Percentiles rank a stretch among this genome's conserved stretches.
Conservation (phyloP, 768 basidiomycete genomes). For the Amanita jacksonii region DNA sequence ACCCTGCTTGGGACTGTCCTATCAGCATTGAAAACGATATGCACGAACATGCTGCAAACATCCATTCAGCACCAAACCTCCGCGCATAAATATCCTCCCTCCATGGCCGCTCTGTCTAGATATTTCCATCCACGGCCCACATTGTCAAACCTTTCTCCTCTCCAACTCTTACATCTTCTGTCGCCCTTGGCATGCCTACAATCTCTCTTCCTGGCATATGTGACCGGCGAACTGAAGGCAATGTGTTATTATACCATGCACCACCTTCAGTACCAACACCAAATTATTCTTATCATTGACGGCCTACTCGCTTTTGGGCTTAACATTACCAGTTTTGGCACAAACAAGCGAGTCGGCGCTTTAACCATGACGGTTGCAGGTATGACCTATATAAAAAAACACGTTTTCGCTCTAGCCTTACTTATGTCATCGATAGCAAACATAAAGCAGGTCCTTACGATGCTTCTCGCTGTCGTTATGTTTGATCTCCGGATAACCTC, state of each 20-base stretch:
- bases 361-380: conserved; percentile 88
- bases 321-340: conserved; percentile 91
- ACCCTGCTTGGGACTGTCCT: conserved; percentile 87
- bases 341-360: conserved; percentile 89
- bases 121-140: conserved; percentile 4
- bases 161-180: conserved; percentile 85
- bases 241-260: conserved; percentile 25
- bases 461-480: conserved; percentile 72
- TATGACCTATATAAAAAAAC: conserved; percentile 19
- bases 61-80: conserved; percentile 8
- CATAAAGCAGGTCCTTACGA: conserved; percentile 89
- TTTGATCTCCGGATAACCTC: conserved; percentile 78
- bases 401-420: no score
- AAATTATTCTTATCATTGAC: conserved; percentile 58
- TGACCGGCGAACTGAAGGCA: conserved; percentile 69
- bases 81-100: neutral
- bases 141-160: conserved; percentile 36
- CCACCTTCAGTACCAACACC: conserved; percentile 18
- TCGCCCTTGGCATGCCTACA: conserved; percentile 88
- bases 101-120: neutral
- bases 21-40: conserved; percentile 89
- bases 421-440: conserved; percentile 42
- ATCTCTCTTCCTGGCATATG: conserved; percentile 67
- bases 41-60: conserved; percentile 75
- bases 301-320: conserved; percentile 85